phyloP scores from a whole-genome alignment of 495 filamentous ascomycete genomes.

The Pseudomonodictys pantanalensis region DNA sequence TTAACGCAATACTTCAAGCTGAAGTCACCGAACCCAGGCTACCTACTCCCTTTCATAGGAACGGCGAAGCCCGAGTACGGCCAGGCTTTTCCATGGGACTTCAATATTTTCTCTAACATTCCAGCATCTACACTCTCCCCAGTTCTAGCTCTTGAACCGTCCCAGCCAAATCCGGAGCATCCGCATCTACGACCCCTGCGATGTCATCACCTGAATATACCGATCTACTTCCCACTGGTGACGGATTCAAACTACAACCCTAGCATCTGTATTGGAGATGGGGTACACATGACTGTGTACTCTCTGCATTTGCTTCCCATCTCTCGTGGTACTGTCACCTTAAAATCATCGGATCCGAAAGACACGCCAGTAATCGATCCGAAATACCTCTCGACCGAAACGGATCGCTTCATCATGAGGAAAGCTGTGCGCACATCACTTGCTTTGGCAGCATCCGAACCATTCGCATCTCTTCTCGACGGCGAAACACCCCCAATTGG shows the following conservation, averaged over 20 bases:
- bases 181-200: slow-evolving; percentile 7
- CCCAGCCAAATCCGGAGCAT: neutral
- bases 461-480: neutral
- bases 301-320: slow-evolving; percentile 9
- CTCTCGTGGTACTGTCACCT: slow-evolving; percentile 49
- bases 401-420: slow-evolving; percentile 15
- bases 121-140: neutral
- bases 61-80: slow-evolving; percentile 11
- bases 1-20: slow-evolving; percentile 7
- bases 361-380: slow-evolving; percentile 58
- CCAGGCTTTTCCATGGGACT: slow-evolving; percentile 6
- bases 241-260: neutral
- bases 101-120: neutral
- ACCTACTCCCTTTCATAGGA: slow-evolving; percentile 1
- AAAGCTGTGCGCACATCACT: slow-evolving; percentile 1
- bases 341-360: slow-evolving; percentile 55
- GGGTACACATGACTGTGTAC: slow-evolving; percentile 8
- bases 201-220: slow-evolving; percentile 3
- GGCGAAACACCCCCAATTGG: slow-evolving; percentile 9
- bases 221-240: slow-evolving; percentile 9
- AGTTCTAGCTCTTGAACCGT: neutral
- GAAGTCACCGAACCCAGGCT: neutral
- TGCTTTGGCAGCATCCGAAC: neutral
- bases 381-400: slow-evolving; percentile 3
- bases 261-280: neutral